Evolutionary conservation across 331 rosid genomes (phyloP), one percentile per base, ranked within the genome.

Genomic region (Prunus yedoensis): DNA sequence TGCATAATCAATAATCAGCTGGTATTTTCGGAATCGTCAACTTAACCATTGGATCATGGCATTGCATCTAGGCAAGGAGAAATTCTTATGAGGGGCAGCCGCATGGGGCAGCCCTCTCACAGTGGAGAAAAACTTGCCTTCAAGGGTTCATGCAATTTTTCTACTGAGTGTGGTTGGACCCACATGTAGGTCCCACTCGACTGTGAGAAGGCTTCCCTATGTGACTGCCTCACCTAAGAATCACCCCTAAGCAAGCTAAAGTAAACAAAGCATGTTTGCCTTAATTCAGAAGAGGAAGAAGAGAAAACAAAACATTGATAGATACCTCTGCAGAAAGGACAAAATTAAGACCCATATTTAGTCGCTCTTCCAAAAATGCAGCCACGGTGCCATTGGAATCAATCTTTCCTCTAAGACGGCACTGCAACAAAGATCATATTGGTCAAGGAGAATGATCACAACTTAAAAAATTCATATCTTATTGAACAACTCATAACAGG

Each of bases 281-380:
- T 20, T 63, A 10, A 65, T 20, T 11, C 21, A 38, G 45, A 49
- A 30, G 21, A 23, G 41, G 20, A 3, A 21, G 65, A 15, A 2
- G 1, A 45, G 41, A 61, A n/a, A 64, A 4, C 11, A 35, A 59
- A 52, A 57, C 23, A 52, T 41, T 21, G 50, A n/a, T 74, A 47
- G n/a, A 21, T 45, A 91, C 98, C 98, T 93, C 98, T 1, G 98
- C 97, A 35, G 98, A 93, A 86, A 93, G 98, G 66, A 93, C 89
- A 79, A 95, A 95, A 84, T 95, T 92, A 65, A 95, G 93, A 74
- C 99, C 99, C 99, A 95, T 91, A 68, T 92, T 95, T 80, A 95
- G 82, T 46, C 99, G 89, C 80, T 95, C 99, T 91, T 95, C 99
- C 80, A 95, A 86, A 81, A 83, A 90, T 8, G 98, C 97, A 71